These are phyloP conservation scores for Cymbidium sinense DNA, from an alignment of 106 monocot genomes.

Conservation along the genomic window DNA sequence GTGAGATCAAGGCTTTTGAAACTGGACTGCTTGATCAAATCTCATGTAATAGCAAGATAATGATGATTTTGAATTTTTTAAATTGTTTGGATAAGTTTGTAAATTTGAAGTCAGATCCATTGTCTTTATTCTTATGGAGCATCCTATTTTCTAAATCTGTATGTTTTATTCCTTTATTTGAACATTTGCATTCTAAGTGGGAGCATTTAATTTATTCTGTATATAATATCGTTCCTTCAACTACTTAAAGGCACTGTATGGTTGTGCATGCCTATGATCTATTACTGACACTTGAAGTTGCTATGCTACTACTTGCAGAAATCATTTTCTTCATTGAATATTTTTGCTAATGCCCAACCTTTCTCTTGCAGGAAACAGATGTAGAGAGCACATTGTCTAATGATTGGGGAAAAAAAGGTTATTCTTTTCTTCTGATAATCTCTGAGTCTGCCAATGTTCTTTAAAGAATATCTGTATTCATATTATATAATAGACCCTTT, in stretches of 20 bases:
- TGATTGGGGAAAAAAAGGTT: slow-evolving; percentile 57
- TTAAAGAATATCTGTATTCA: background rate
- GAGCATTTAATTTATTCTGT: background rate
- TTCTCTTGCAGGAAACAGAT: slow-evolving; percentile 30
- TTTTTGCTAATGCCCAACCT: background rate
- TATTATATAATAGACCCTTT: background rate
- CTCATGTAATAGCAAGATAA: too few relatives aligned
- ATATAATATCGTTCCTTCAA: background rate
- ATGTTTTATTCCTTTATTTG: background rate
- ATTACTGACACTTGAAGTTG: background rate
- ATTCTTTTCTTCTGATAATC: background rate
- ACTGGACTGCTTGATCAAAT: too few relatives aligned
- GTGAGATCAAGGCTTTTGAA: too few relatives aligned
- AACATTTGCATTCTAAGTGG: background rate
- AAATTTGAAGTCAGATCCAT: too few relatives aligned
- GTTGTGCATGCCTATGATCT: background rate
- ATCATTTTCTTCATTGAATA: background rate
- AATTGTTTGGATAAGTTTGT: too few relatives aligned
- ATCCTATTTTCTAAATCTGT: background rate
- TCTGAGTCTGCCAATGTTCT: background rate
- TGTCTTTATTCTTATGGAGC: background rate
- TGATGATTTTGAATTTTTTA: too few relatives aligned
- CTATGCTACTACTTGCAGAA: background rate
- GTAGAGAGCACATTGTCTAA: slow-evolving; percentile 16
- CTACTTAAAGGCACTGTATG: background rate